A percentile compares a stretch with the other conserved stretches of the same genome.
These are phyloP conservation scores for Sindora glabra DNA, from an alignment of 306 rosid genomes.

Conservation along the genomic window DNA sequence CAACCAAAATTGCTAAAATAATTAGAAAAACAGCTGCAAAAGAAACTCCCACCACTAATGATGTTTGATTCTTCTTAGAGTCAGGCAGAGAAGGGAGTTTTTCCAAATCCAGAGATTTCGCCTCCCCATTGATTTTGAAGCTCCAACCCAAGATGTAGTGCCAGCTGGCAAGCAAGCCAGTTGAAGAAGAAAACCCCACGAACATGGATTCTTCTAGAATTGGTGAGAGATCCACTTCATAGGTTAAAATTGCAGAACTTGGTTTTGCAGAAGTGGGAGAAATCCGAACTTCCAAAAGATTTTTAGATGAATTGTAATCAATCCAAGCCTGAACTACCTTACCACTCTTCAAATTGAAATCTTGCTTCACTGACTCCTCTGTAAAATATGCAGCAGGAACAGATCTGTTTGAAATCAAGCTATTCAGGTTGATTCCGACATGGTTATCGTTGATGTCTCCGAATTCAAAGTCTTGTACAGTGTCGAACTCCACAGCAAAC, in stretches of 20 bases:
- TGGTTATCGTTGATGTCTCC: slow-evolving; percentile 27
- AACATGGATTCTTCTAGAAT: slow-evolving; percentile 22
- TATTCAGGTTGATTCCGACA: slow-evolving; percentile 25
- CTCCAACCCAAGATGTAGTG: neutral
- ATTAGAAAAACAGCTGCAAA: slow-evolving; percentile 8
- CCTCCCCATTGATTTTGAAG: neutral
- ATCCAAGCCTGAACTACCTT: slow-evolving; percentile 23
- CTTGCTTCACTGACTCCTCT: neutral
- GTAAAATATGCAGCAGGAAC: slow-evolving; percentile 6
- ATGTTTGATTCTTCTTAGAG: neutral
- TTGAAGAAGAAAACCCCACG: slow-evolving; percentile 19
- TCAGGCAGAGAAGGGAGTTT: slow-evolving; percentile 37
- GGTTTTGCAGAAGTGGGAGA: slow-evolving; percentile 16
- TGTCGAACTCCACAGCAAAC: slow-evolving; percentile 28
- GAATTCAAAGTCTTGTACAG: slow-evolving; percentile 15
- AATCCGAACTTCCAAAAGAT: slow-evolving; percentile 10
- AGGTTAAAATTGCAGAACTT: slow-evolving; percentile 8
- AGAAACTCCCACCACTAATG: slow-evolving; percentile 23
- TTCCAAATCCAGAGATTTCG: slow-evolving; percentile 19
- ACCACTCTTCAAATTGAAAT: slow-evolving; percentile 12
- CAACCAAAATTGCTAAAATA: neutral
- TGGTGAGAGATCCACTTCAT: slow-evolving; percentile 15
- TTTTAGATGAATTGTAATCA: slow-evolving; percentile 12
- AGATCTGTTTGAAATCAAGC: slow-evolving; percentile 19
- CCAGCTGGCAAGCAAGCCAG: neutral